Conservation (phyloP, 257 asterid genomes). For the Echites panduratus region DNA sequence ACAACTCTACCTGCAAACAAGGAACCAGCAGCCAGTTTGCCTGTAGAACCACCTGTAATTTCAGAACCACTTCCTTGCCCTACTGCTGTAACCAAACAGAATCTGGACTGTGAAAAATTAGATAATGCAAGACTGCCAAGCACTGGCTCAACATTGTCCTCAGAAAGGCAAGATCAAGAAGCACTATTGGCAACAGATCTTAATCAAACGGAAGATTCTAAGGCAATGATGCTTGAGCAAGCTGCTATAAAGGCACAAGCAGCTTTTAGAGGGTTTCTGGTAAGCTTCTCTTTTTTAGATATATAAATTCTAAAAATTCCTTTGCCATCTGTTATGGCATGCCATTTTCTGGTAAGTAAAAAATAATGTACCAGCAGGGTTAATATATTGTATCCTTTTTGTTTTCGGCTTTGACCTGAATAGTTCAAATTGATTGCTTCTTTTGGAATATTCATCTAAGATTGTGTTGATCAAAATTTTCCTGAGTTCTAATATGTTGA, state of each 20-base stretch:
- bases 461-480: neutral
- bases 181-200: constrained; percentile 17
- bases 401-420: neutral
- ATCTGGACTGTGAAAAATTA: constrained; percentile 22
- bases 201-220: constrained; percentile 24
- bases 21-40: constrained; percentile 28
- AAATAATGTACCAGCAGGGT: neutral
- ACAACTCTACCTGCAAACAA: constrained; percentile 30
- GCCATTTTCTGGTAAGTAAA: neutral
- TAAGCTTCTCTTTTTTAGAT: constrained; percentile 12
- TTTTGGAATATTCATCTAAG: neutral
- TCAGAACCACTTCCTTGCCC: constrained; percentile 26
- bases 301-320: neutral
- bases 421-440: neutral
- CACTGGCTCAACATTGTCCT: constrained; percentile 22
- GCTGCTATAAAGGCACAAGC: constrained; percentile 55
- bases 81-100: constrained; percentile 15
- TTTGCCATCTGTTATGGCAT: no score
- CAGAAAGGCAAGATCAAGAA: constrained; percentile 25
- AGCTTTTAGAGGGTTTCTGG: constrained; percentile 46
- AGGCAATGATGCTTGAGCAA: constrained; percentile 34
- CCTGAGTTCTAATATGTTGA: neutral
- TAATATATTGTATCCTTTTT: neutral
- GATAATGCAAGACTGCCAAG: constrained; percentile 13
- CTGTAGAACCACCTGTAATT: constrained; percentile 25